Evolutionary conservation across 257 asterid genomes (phyloP), one percentile per base, ranked within the genome.

Genomic region (Scutellaria minor): DNA sequence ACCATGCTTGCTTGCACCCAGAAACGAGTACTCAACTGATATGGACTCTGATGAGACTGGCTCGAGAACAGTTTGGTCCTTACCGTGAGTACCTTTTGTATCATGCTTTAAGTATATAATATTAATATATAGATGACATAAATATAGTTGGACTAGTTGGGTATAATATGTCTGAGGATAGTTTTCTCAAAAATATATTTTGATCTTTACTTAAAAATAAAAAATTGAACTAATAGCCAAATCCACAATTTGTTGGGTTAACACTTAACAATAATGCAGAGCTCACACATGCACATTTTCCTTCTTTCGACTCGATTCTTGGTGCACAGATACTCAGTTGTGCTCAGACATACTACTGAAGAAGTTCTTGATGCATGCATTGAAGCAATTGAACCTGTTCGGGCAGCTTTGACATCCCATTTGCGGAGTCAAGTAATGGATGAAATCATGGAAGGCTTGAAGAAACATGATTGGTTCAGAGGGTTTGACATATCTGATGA

Each of bases 361-460:
- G 97, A 91, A 91, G 96, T 91, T 77, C 89, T 87, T 68, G 97
- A 89, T 78, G 97, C 96, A 59, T 91, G 97, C 83, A 68, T 83
- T 45, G 97, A 91, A 84, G 91, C 96, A 56, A 88, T 87, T 46
- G 91, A 89, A 83, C 96, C 95, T 44, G 78, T 65, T 31, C 87
- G 86, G 41, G 96, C 93, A 58, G 95, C 89, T 63, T 56, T 91
- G 75, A 89, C 97, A 64, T 82, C 95, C 74, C 93, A 70, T 24
- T 76, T 87, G 79, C 83, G 95, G 56, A 84, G 87, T 78, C 82
- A 82, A 82, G 97, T 91, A 11, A 86, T 91, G 96, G 80, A 78
- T 71, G 96, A 89, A 39, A 84, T 91, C 74, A 70, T 70, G 64
- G 82, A 82, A 86, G 95, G 93, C 80, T 80, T 91, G 88, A 82